These are phyloP conservation scores for Zancudomyces culisetae DNA, from an alignment of 371 early-diverging fungal species.

Conservation along the genomic window DNA sequence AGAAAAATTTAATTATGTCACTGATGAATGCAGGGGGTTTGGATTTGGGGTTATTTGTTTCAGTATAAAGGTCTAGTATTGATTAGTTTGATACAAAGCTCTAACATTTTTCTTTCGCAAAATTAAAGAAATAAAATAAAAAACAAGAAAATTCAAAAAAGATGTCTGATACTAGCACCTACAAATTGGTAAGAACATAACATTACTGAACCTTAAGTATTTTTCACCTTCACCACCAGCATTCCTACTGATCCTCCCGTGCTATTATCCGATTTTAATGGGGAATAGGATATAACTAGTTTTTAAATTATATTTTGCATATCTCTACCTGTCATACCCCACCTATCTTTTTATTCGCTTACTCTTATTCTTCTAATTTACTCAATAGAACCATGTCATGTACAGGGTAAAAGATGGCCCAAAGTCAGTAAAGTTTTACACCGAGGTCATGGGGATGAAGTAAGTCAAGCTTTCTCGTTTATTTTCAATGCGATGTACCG, in stretches of 20 bases:
- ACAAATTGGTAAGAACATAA: constrained; percentile 3
- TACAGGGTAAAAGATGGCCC: constrained; percentile 65
- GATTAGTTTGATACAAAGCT: neutral
- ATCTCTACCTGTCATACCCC: neutral
- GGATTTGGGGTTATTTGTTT: neutral
- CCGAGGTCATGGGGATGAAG: constrained; percentile 67
- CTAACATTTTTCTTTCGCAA: neutral
- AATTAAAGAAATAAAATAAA: neutral
- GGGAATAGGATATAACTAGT: no score
- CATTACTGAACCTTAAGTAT: no score
- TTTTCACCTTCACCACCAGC: no score
- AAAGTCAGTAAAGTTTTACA: constrained; percentile 54
- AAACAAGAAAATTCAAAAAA: neutral
- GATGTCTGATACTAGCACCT: neutral
- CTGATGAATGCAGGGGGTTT: no score
- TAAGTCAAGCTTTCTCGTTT: constrained; percentile 10
- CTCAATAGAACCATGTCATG: constrained; percentile 56
- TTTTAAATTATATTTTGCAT: no score
- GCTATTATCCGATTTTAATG: no score
- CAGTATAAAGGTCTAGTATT: neutral
- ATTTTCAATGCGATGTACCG: neutral
- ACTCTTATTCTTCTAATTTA: constrained; percentile 6
- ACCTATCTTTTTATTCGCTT: neutral
- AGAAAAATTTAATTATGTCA: no score
- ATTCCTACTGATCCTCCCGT: no score